Conservation (phyloP, 306 rosid species). For the Cucumis sativus region Cucumber_9930_V3 NC_026657.2:8071001-8071500, state of each 20-base stretch:
- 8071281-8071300: conserved; percentile 15
- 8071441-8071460: conserved; percentile 15
- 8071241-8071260: conserved; percentile 13
- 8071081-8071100: conserved; percentile 57
- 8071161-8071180: conserved; percentile 2
- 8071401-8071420: conserved; percentile 15
- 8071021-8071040: conserved; percentile 61
- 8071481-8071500: conserved; percentile 4
- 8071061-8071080: conserved; percentile 40
- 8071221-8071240: conserved; percentile 15
- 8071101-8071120: conserved; percentile 26
- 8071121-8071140: conserved; percentile 22
- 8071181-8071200: conserved; percentile 4
- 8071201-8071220: conserved; percentile 12
- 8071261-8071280: conserved; percentile 10
- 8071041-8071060: conserved; percentile 31
- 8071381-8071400: conserved; percentile 16
- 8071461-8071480: conserved; percentile 22
- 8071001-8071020: conserved; percentile 42
- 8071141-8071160: neutral
- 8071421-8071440: conserved; percentile 20
- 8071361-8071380: conserved; percentile 17
- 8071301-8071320: conserved; percentile 15
- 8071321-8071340: conserved; percentile 14
- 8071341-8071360: conserved; percentile 18